A percentile compares a stretch with the other conserved stretches of the same genome.
phyloP scores from a whole-genome alignment of 495 filamentous ascomycete species.

The Penicillium paxilli region DNA sequence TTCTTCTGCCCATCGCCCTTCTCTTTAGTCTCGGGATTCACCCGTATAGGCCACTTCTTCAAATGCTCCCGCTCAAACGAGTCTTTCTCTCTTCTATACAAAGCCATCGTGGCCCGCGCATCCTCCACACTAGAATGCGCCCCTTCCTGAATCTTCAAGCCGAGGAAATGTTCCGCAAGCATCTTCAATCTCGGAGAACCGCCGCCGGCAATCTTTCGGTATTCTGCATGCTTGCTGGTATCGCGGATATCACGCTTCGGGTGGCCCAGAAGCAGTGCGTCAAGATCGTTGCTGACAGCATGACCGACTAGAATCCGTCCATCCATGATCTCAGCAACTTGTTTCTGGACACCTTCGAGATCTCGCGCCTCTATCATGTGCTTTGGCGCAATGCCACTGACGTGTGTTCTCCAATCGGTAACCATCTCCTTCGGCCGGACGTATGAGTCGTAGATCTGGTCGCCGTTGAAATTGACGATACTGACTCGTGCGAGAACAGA shows the following conservation, averaged over 20 bases:
- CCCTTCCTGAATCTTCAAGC: conserved; percentile 79
- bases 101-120: conserved; percentile 81
- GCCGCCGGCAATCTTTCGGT: conserved; percentile 71
- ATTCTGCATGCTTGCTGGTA: conserved; percentile 74
- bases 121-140: conserved; percentile 81
- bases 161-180: conserved; percentile 74
- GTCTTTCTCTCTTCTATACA: conserved; percentile 78
- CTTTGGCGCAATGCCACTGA: conserved; percentile 74
- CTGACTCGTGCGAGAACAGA: conserved; percentile 80
- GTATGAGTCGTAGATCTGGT: conserved; percentile 88
- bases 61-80: conserved; percentile 79
- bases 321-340: conserved; percentile 69
- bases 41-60: conserved; percentile 57
- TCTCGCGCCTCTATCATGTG: conserved; percentile 66
- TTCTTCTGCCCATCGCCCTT: conserved; percentile 42
- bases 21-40: conserved; percentile 38
- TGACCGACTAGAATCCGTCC: conserved; percentile 83
- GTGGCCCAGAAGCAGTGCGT: conserved; percentile 72
- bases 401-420: conserved; percentile 84
- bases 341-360: conserved; percentile 72
- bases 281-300: conserved; percentile 83
- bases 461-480: conserved; percentile 88
- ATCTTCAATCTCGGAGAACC: conserved; percentile 75
- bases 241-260: conserved; percentile 77
- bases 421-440: conserved; percentile 75